A percentile compares a stretch with the other conserved stretches of the same genome.
Evolutionary conservation across 805 yeast species (phyloP).

Genomic region (Yamadazyma scolyti): DNA sequence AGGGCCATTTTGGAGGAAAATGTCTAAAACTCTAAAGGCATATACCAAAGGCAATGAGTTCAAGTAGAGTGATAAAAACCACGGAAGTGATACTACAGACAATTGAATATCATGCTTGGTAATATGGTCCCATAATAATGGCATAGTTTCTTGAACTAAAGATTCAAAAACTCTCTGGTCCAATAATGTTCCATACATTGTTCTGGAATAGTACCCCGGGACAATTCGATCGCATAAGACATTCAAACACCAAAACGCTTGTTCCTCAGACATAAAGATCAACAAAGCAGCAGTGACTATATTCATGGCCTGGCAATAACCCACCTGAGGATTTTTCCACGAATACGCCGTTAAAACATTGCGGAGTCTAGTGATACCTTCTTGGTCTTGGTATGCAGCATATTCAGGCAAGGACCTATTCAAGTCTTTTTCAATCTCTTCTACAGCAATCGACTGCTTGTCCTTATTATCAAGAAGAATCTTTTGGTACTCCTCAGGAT

Average conservation of each 20-base stretch:
- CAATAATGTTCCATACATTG: conserved; percentile 94
- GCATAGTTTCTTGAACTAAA: conserved; percentile 85
- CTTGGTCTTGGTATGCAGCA: conserved; percentile 83
- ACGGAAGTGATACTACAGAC: conserved; percentile 89
- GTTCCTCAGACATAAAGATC: conserved; percentile 91
- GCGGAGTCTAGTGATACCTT: conserved; percentile 81
- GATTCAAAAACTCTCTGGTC: conserved; percentile 94
- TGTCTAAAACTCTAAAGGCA: conserved; percentile 89
- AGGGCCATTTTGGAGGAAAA: conserved; percentile 86
- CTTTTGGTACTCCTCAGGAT: conserved; percentile 55
- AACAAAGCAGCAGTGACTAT: conserved; percentile 78
- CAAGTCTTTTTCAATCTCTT: conserved; percentile 94
- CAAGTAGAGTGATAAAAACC: conserved; percentile 89
- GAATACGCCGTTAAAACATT: conserved; percentile 91
- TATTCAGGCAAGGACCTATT: conserved; percentile 95
- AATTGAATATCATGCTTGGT: conserved; percentile 78
- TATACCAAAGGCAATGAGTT: conserved; percentile 93
- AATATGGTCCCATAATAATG: conserved; percentile 81
- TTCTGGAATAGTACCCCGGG: conserved; percentile 94
- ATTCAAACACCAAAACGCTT: conserved; percentile 90
- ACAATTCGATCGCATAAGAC: conserved; percentile 78
- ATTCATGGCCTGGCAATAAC: conserved; percentile 99
- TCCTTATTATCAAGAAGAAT: conserved; percentile 60
- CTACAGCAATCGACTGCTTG: conserved; percentile 76
- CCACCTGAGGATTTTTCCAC: conserved; percentile 96